A percentile compares a stretch with the other conserved stretches of the same genome.
These are phyloP conservation scores for Cutaneotrichosporon sp. DNA, from an alignment of 1,284 basidiomycete species.

Conservation along the genomic window DNA sequence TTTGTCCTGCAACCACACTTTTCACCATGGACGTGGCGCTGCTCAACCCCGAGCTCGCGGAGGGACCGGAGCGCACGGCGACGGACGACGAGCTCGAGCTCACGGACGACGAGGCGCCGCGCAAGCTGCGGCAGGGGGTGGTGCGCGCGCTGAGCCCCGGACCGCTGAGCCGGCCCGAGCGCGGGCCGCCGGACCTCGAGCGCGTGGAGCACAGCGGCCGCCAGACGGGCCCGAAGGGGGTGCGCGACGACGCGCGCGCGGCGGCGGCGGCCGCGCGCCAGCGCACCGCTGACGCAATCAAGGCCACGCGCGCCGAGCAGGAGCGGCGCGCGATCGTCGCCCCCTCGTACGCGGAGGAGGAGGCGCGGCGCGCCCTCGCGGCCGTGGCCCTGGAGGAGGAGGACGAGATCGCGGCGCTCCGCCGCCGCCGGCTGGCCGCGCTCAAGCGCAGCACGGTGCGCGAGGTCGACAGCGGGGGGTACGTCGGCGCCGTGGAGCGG, in stretches of 20 bases:
- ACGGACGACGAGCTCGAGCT: slow-evolving; percentile 44
- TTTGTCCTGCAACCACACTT: neutral
- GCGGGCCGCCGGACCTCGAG: neutral
- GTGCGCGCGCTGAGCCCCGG: neutral
- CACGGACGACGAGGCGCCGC: slow-evolving; percentile 25
- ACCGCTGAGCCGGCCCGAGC: neutral
- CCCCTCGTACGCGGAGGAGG: slow-evolving; percentile 37
- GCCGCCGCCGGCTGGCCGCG: slow-evolving; percentile 18
- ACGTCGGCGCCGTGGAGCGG: slow-evolving; percentile 44
- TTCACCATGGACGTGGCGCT: slow-evolving; percentile 1
- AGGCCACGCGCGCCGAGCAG: slow-evolving; percentile 18
- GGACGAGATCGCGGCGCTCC: slow-evolving; percentile 14
- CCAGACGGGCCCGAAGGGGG: slow-evolving; percentile 51
- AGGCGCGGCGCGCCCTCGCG: slow-evolving; percentile 17
- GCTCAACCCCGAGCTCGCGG: neutral
- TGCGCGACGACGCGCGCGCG: slow-evolving; percentile 40
- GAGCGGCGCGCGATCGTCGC: slow-evolving; percentile 34
- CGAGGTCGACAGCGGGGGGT: slow-evolving; percentile 44
- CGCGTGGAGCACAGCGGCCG: slow-evolving; percentile 16
- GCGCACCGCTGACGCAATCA: slow-evolving; percentile 10
- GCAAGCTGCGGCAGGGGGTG: slow-evolving; percentile 14
- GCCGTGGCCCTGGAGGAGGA: neutral
- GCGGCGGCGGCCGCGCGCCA: slow-evolving; percentile 11
- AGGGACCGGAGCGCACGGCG: no score
- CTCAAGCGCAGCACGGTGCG: slow-evolving; percentile 32